A percentile compares a stretch with the other conserved stretches of the same genome.
Conservation (phyloP, 768 basidiomycete species). For the Vararia minispora region DNA sequence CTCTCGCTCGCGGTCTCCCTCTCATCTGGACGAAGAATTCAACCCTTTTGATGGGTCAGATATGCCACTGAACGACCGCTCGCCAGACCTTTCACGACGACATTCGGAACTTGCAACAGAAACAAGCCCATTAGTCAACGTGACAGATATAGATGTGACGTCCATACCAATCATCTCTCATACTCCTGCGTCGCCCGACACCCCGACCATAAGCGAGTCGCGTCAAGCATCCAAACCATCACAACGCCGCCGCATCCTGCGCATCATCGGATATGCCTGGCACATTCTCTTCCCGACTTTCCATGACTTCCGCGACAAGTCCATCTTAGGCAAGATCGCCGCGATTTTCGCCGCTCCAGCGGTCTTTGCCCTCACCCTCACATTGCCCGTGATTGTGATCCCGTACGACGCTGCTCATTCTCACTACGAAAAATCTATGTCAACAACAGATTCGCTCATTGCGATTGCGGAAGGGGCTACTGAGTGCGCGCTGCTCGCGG, state of each 20-base stretch:
- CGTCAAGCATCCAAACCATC: slow-evolving; percentile 34
- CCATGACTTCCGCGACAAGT: slow-evolving; percentile 60
- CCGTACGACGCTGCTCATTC: slow-evolving; percentile 28
- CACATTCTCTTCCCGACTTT: slow-evolving; percentile 82
- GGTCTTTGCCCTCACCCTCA: slow-evolving; percentile 75
- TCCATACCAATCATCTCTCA: slow-evolving; percentile 40
- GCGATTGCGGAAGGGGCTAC: slow-evolving; percentile 72
- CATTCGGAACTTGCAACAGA: slow-evolving; percentile 1
- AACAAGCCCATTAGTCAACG: slow-evolving; percentile 8
- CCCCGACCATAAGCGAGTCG: slow-evolving; percentile 37
- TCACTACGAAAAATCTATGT: slow-evolving; percentile 30
- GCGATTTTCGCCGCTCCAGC: slow-evolving; percentile 80
- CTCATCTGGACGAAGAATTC: slow-evolving; percentile 16
- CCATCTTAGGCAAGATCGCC: slow-evolving; percentile 57
- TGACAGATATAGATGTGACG: slow-evolving; percentile 10
- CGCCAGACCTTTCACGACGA: slow-evolving; percentile 19
- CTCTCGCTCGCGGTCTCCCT: slow-evolving; percentile 23
- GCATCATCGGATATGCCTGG: slow-evolving; percentile 29
- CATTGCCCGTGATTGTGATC: slow-evolving; percentile 79
- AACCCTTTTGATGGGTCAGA: slow-evolving; percentile 44
- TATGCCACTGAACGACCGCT: slow-evolving; percentile 42
- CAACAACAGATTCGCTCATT: slow-evolving; percentile 35
- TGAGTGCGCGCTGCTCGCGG: slow-evolving; percentile 58
- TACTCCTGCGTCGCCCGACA: slow-evolving; percentile 35
- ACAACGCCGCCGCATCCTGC: slow-evolving; percentile 25